Conservation (phyloP, 768 basidiomycete species). For the Mycena belliarum region DNA sequence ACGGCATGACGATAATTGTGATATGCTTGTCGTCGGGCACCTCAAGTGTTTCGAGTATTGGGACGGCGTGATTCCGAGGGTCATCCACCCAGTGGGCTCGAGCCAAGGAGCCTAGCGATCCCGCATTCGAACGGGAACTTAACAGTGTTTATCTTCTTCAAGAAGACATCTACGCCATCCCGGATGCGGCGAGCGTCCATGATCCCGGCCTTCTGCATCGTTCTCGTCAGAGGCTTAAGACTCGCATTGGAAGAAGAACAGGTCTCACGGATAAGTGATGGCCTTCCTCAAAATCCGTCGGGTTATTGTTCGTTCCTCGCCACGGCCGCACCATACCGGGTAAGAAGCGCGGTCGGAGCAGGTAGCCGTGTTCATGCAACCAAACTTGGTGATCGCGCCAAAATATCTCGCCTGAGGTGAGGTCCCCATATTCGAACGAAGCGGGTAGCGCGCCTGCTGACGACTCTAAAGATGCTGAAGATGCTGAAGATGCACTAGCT, state of each 20-base stretch:
- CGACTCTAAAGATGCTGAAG: no score
- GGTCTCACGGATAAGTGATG: background rate
- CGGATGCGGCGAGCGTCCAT: background rate
- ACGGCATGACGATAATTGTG: conserved; percentile 31
- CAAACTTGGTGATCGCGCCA: conserved; percentile 24
- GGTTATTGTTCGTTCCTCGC: conserved; percentile 4
- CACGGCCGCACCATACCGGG: conserved; percentile 29
- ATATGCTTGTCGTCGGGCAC: conserved; percentile 23
- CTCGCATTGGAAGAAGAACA: background rate
- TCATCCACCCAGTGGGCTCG: conserved; percentile 13
- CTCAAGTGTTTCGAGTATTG: conserved; percentile 26
- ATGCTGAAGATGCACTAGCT: no score
- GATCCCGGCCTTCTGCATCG: background rate
- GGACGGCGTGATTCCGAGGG: conserved; percentile 37
- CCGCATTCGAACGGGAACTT: conserved; percentile 30
- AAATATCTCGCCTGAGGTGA: conserved; percentile 11
- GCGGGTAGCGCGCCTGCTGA: no score
- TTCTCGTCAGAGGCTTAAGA: background rate
- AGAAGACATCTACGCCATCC: background rate
- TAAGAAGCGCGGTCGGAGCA: conserved; percentile 26
- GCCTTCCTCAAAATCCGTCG: conserved; percentile 12
- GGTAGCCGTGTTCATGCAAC: conserved; percentile 26
- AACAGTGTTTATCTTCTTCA: background rate
- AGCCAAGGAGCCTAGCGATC: conserved; percentile 27
- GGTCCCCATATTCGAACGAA: no score